Conservation (phyloP, 148 eudicot species). For the Hydrangea macrophylla region DNA sequence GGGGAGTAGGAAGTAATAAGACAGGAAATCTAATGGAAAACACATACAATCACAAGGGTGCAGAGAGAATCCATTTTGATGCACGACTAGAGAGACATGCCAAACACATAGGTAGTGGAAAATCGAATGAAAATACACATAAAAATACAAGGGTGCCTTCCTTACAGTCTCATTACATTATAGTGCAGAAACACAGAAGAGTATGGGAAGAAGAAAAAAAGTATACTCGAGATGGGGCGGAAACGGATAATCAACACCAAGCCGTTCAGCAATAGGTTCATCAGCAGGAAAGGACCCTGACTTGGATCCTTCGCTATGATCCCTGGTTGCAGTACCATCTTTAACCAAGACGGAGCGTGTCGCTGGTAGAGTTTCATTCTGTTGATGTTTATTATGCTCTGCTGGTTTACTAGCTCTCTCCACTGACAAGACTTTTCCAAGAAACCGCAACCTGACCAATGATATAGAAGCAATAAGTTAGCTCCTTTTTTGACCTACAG, state of each 20-base stretch:
- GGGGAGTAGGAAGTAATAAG: too few species aligned
- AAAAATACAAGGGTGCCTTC: background rate
- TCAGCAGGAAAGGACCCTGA: slow-evolving; percentile 27
- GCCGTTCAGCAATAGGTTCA: slow-evolving; percentile 79
- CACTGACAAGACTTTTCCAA: slow-evolving; percentile 82
- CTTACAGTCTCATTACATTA: background rate
- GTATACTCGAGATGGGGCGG: slow-evolving; percentile 89
- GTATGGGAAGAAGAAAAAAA: background rate
- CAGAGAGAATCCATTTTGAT: background rate
- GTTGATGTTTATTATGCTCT: slow-evolving; percentile 29
- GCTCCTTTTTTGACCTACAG: background rate
- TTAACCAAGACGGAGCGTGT: slow-evolving; percentile 21
- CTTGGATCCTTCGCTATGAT: slow-evolving; percentile 29
- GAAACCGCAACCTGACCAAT: slow-evolving; percentile 61
- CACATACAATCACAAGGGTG: too few species aligned
- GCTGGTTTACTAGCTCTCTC: slow-evolving; percentile 59
- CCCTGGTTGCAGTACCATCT: slow-evolving; percentile 29
- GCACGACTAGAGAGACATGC: background rate
- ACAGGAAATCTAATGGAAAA: too few species aligned
- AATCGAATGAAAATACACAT: background rate
- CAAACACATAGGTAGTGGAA: background rate
- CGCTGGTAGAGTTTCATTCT: slow-evolving; percentile 30
- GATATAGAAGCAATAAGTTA: slow-evolving; percentile 8
- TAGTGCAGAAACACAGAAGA: too few species aligned
- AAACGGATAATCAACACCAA: slow-evolving; percentile 85